These are phyloP conservation scores for Ogataea zsoltii DNA, from an alignment of 805 yeast genomes.

Conservation along the genomic window DNA sequence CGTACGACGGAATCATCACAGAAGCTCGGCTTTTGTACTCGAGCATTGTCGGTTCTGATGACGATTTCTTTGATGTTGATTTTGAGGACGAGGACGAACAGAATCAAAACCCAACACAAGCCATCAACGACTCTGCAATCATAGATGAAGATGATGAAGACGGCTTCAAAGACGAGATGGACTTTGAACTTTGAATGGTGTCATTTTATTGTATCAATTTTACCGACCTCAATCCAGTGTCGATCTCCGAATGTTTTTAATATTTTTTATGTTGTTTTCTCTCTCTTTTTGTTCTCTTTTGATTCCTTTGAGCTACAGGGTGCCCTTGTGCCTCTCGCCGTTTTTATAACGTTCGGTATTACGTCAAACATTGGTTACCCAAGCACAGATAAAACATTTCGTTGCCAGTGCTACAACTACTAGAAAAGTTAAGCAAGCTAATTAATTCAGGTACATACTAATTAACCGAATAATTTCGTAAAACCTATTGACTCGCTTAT, in stretches of 20 bases:
- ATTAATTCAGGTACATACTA: conserved; percentile 8
- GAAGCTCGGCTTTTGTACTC: conserved; percentile 77
- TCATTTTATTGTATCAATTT: not conserved
- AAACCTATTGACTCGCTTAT: conserved; percentile 40
- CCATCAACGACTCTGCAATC: conserved; percentile 34
- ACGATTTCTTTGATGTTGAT: conserved; percentile 94
- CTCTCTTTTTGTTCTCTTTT: not conserved
- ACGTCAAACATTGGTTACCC: too few relatives aligned
- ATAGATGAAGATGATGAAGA: conserved; percentile 39
- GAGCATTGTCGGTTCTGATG: conserved; percentile 86
- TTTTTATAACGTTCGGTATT: too few relatives aligned
- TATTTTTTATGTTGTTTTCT: too few relatives aligned
- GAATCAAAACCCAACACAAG: conserved; percentile 7
- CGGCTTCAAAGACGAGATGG: conserved; percentile 37
- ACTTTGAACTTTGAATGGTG: conserved; percentile 33
- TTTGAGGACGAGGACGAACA: conserved; percentile 88
- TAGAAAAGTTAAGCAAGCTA: not conserved
- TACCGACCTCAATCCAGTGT: not conserved
- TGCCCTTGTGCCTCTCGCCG: not conserved
- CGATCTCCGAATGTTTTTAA: too few relatives aligned
- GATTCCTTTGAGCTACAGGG: not conserved
- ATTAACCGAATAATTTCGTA: conserved; percentile 5
- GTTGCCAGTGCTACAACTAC: not conserved
- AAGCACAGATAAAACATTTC: not conserved
- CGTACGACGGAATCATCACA: conserved; percentile 87